Evolutionary conservation across 805 yeast genomes (phyloP).

Genomic region (Allodekkera sacchari): DNA sequence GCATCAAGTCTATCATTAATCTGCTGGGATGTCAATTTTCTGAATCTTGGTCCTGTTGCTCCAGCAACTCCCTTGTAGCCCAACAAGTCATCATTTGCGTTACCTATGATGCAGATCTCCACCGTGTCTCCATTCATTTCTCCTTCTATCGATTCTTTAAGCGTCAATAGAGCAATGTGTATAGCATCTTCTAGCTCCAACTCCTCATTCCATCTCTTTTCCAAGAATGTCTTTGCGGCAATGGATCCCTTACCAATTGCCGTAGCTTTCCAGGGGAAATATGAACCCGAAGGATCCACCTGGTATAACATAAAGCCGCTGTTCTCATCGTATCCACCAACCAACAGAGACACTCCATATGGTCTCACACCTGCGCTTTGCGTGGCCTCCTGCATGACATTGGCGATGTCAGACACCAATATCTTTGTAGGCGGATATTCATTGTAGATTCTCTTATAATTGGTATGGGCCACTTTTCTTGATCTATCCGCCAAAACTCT

Average conservation of each 20-base stretch:
- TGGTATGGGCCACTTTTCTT: slow-evolving; percentile 85
- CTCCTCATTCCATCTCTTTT: slow-evolving; percentile 97
- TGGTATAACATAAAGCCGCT: slow-evolving; percentile 77
- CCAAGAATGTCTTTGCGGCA: slow-evolving; percentile 95
- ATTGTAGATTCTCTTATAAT: slow-evolving; percentile 86
- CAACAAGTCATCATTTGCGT: slow-evolving; percentile 68
- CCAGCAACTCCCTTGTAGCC: slow-evolving; percentile 79
- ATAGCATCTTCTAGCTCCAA: slow-evolving; percentile 96
- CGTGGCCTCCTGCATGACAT: slow-evolving; percentile 96
- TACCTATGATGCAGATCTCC: slow-evolving; percentile 83
- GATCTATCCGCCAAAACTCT: slow-evolving; percentile 91
- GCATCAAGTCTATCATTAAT: slow-evolving; percentile 94
- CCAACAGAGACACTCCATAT: slow-evolving; percentile 89
- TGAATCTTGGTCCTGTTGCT: slow-evolving; percentile 83
- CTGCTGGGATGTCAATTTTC: slow-evolving; percentile 79
- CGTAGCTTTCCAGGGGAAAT: slow-evolving; percentile 99
- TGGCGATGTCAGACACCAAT: slow-evolving; percentile 89
- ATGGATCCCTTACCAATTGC: slow-evolving; percentile 95
- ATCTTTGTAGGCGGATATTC: slow-evolving; percentile 97
- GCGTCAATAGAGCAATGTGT: slow-evolving; percentile 87
- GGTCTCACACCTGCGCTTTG: slow-evolving; percentile 99
- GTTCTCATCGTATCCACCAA: slow-evolving; percentile 84
- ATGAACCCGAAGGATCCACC: slow-evolving; percentile 96
- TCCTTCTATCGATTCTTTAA: slow-evolving; percentile 96
- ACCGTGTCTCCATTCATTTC: slow-evolving; percentile 96